Evolutionary conservation across 768 basidiomycete species (phyloP), one percentile per base, ranked within the genome.

Genomic region (Piloderma croceum): DNA sequence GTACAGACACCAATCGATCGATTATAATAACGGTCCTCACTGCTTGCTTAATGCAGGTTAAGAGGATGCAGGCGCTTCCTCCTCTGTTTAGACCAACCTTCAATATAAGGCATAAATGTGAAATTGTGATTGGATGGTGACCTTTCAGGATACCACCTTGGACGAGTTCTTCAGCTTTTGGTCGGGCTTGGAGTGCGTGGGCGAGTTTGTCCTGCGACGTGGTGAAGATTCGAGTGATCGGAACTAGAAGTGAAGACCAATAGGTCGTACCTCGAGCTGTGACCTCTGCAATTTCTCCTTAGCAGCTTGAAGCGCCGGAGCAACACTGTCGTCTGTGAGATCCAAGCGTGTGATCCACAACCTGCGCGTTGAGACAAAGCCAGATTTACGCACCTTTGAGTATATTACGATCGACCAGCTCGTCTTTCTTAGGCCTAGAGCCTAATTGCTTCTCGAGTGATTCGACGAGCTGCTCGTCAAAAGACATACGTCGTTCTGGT

Each of bases 361-460:
- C 36, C 23, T n/a, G 7, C 11, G 33, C 27, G 24, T 15, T 7
- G 10, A 6, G 4, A 31, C 31, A 19, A n/a, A n/a, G n/a, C n/a
- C n/a, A n/a, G n/a, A n/a, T n/a, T n/a, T n/a, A 51, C 61, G 42
- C 37, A 73, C 80, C 79, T 60, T 84, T 83, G 44, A 86, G 70
- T 45, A 85, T 83, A 55, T 81, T 82, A 46, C 78, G 73, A 24
- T 80, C 77, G 44, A 83, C 68, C 32, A 86, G 67, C 32, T 81
- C 74, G 29, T 70, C 57, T 57, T 76, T 74, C n/a, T 76, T 71
- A 15, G 81, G 78, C 27, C 83, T 65, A 15, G 68, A 57, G 32
- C 59, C 64, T 33, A 83, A 64, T 36, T 65, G 65, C 52, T 69
- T 71, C 62, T 83, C 80, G 31, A 84, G 67, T 48, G 67, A 67